phyloP scores from a whole-genome alignment of 495 filamentous ascomycete genomes.

The Penicillium antarcticum region DNA sequence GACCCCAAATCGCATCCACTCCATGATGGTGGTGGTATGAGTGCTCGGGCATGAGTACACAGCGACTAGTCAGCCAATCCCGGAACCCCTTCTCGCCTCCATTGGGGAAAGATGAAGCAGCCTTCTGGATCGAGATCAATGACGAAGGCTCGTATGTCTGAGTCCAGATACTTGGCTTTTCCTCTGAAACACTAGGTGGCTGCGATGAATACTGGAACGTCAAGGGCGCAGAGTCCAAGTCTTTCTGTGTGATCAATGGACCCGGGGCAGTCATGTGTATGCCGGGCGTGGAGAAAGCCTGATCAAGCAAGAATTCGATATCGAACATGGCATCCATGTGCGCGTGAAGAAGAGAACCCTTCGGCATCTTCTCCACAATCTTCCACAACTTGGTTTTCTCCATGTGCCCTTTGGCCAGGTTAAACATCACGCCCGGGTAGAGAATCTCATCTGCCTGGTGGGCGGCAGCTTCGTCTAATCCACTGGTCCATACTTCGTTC shows the following conservation, averaged over 20 bases:
- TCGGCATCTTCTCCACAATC: conserved; percentile 83
- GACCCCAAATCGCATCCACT: conserved; percentile 74
- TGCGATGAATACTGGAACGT: conserved; percentile 51
- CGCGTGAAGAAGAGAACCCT: conserved; percentile 84
- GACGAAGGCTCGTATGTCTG: conserved; percentile 52
- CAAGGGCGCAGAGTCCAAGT: conserved; percentile 41
- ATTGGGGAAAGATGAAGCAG: conserved; percentile 70
- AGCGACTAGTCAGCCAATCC: conserved; percentile 72
- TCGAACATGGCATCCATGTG: conserved; percentile 91
- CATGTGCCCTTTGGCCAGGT: conserved; percentile 72
- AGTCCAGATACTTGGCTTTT: conserved; percentile 56
- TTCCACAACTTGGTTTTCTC: conserved; percentile 79
- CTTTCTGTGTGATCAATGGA: conserved; percentile 46
- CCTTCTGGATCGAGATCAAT: conserved; percentile 56
- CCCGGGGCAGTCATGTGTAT: conserved; percentile 63
- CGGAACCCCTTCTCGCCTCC: conserved; percentile 69
- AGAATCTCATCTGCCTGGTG: conserved; percentile 50
- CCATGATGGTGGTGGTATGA: conserved; percentile 77
- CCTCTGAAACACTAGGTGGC: conserved; percentile 7
- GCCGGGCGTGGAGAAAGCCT: conserved; percentile 68
- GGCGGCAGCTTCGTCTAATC: conserved; percentile 62
- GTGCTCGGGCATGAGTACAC: conserved; percentile 65
- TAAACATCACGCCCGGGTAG: conserved; percentile 88
- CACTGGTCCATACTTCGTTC: conserved; percentile 65
- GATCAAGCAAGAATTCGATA: conserved; percentile 68